Evolutionary conservation across 345 rosid species (phyloP).

Genomic region (Populus simonii): DNA sequence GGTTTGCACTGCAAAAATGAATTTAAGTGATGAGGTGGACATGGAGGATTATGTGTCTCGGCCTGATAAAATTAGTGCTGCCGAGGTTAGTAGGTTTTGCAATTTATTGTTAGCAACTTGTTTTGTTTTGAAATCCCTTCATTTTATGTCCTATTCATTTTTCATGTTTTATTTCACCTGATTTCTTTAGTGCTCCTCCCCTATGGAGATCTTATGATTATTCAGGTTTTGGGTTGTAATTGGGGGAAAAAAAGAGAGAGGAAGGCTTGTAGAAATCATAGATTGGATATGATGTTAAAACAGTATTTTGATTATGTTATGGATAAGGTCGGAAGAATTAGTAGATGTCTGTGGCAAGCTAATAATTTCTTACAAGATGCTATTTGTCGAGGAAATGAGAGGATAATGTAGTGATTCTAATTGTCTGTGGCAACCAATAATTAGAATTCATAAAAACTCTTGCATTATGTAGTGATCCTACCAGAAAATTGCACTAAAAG

Average conservation of each 20-base stretch:
- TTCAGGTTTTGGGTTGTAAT: neutral
- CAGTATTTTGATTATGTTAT: neutral
- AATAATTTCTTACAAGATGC: neutral
- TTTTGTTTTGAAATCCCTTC: neutral
- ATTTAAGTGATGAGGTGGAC: constrained; percentile 94
- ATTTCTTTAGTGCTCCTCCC: neutral
- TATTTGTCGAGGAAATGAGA: neutral
- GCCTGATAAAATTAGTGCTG: constrained; percentile 99
- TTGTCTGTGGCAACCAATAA: neutral
- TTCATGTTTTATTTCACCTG: neutral
- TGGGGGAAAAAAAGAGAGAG: neutral
- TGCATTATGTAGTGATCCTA: neutral
- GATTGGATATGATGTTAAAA: neutral
- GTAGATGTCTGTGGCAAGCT: neutral
- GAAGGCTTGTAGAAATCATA: neutral
- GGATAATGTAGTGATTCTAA: neutral
- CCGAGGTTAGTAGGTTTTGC: constrained; percentile 67
- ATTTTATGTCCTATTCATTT: neutral
- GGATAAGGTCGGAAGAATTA: neutral
- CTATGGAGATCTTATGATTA: neutral
- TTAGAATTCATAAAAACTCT: neutral
- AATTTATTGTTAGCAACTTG: neutral
- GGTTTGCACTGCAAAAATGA: constrained; percentile 99
- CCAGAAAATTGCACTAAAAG: neutral
- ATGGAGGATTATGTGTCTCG: constrained; percentile 98